Base-by-base conservation (phyloP, 768 basidiomycete genomes). In the Pulveroboletus frians region DNA sequence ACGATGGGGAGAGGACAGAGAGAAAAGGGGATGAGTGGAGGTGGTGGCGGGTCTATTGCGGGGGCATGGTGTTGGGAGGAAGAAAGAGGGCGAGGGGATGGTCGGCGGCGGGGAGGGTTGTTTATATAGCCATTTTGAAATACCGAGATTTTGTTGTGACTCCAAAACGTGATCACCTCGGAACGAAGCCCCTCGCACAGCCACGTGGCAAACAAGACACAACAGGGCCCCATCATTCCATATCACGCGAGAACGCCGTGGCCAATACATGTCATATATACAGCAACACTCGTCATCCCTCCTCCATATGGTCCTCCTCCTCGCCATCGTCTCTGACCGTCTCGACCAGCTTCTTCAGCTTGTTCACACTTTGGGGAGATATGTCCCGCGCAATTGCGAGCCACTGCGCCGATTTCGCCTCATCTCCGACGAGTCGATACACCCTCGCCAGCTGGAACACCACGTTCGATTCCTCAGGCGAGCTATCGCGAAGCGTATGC, bases 401-500 rank as follows among this genome's bases (percentile, higher is more conserved):
- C 69, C 84, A 77, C 52, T 88, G 84, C 49, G 89, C 87, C 42
- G 92, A 84, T 68, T 88, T 85, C 17, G 79, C 75, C 56, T 81
- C 80, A 68, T 92, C 76, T 31, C 91, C 91, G 47, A 88, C 70
- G 57, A 88, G 74, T 40, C 90, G 82, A 63, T 96, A 97, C 51
- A 88, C 85, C 71, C 87, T 88, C 23, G 93, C 96, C 15, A 99
- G 81, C 69, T 97, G 85, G 79, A 96, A 96, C 51, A 94, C 82
- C 49, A 98, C 89, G 71, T 97, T 97, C 46, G 93, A 87, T 73
- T 99, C 96, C 63, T 93, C 91, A 7, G 95, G 95, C 31, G 93
- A 89, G 54, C 81, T 73, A 65, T 81, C 83, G 57, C 84, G 79
- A 45, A 99, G 79, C 52, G 75, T 73, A 69, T 92, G 84, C 64